phyloP scores from a whole-genome alignment of 129 eudicot genomes.

The Glebionis coronaria region DNA sequence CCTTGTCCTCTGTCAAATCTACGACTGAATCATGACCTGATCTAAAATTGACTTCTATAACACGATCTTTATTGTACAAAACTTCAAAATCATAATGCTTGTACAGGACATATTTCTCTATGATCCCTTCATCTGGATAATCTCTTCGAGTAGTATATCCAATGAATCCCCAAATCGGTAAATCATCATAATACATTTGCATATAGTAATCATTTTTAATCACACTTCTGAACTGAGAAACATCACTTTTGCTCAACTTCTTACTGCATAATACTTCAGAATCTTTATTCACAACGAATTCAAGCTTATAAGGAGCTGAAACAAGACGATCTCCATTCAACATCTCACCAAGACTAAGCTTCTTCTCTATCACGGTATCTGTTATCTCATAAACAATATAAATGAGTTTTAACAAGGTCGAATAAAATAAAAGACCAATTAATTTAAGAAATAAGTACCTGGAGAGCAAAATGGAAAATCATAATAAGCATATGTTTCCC shows the following conservation, averaged over 20 bases:
- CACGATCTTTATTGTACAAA: constrained; percentile 49
- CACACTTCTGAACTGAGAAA: constrained; percentile 39
- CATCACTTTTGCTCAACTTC: constrained; percentile 44
- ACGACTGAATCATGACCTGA: too few species aligned
- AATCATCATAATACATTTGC: constrained; percentile 68
- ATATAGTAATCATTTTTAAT: constrained; percentile 47
- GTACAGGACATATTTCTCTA: too few species aligned
- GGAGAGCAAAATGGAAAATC: constrained; percentile 34
- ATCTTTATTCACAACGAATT: constrained; percentile 37
- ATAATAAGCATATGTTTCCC: constrained; percentile 43
- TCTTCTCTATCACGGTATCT: constrained; percentile 35
- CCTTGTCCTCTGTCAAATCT: constrained; percentile 52
- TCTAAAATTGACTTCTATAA: too few species aligned
- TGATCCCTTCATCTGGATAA: constrained; percentile 15
- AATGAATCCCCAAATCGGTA: constrained; percentile 68
- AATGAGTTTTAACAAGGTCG: too few species aligned
- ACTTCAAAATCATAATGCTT: constrained; percentile 46
- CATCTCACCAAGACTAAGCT: constrained; percentile 40
- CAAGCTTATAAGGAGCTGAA: constrained; percentile 36
- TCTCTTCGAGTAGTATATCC: constrained; percentile 30
- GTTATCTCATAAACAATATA: constrained; percentile 21
- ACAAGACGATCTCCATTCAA: constrained; percentile 50
- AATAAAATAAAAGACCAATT: constrained; percentile 6
- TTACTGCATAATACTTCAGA: constrained; percentile 44
- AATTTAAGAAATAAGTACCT: constrained; percentile 13